Evolutionary conservation across 192 early-diverging fungal genomes (phyloP), one percentile per base, ranked within the genome.

Genomic region (Coemansia sp.): DNA sequence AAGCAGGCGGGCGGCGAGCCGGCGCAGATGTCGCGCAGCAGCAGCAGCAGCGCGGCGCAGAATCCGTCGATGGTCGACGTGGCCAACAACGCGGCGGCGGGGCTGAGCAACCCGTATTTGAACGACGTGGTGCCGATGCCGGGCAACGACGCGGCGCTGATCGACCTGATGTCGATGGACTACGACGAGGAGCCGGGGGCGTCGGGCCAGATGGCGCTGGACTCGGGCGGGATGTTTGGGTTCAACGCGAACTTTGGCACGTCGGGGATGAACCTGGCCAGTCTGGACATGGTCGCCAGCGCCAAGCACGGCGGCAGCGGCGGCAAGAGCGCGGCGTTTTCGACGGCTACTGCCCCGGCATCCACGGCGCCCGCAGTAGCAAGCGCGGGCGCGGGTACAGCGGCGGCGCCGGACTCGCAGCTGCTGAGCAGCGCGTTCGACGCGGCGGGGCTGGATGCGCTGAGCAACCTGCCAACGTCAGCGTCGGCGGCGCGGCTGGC

Each of bases 111-210:
- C 50, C 72, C 72, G 53, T 75, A 75, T 41, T 59, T 75, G 57
- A 75, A 50, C 61, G 72, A 75, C 35, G 51, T 58, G 30, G 52
- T 52, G 49, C 65, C 55, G 0, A 72, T 64, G 62, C 46, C 56
- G 23, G 54, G 41, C 55, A 61, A 62, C 56, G 66, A 73, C 35
- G 59, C 69, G 1, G 59, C 68, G 30, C 70, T 79, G 4, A 69
- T 73, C 9, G 76, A 79, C 46, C 55, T 79, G 51, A 68, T 79
- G 65, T 62, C 65, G 12, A 69, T 68, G 76, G 77, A 68, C 23
- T 62, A 70, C 45, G 65, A 75, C 60, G 72, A 77, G 34, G 64
- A 75, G 4, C 60, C 41, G 1, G 47, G 54, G 12, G 43, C 36
- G 14, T 30, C 23, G n/a, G 38, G 54, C 50, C 41, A 34, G 32